Percentiles rank a stretch among this genome's conserved stretches.
phyloP scores from a whole-genome alignment of 352 stramenopile species.

The Pythium rhizo-oryzae region DNA sequence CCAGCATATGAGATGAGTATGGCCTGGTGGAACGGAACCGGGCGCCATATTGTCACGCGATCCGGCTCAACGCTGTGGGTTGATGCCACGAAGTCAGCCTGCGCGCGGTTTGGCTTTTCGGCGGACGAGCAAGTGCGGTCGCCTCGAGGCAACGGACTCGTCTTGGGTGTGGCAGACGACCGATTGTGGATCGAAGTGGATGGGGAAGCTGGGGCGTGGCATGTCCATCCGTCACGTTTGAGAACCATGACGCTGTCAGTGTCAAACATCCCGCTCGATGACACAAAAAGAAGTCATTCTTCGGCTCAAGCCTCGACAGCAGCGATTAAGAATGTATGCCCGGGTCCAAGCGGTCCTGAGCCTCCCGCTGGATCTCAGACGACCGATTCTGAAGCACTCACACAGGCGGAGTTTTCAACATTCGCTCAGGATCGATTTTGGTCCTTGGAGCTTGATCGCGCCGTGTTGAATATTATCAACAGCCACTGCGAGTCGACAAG shows the following conservation, averaged over 20 bases:
- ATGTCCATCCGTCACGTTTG: conserved; percentile 73
- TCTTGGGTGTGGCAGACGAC: conserved; percentile 61
- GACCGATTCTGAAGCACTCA: background rate
- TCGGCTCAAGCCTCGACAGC: too few species aligned
- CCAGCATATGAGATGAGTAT: conserved; percentile 56
- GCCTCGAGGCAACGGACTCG: conserved; percentile 64
- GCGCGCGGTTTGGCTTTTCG: conserved; percentile 50
- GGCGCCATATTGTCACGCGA: conserved; percentile 61
- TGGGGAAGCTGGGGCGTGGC: conserved; percentile 75
- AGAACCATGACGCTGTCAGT: conserved; percentile 39
- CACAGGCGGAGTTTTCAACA: conserved; percentile 6
- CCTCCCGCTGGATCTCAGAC: too few species aligned
- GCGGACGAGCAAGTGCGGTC: conserved; percentile 68
- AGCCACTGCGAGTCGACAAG: conserved; percentile 56
- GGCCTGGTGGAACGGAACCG: conserved; percentile 53
- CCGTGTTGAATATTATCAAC: conserved; percentile 50
- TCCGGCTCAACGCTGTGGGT: conserved; percentile 71
- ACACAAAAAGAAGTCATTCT: too few species aligned
- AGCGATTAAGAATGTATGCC: too few species aligned
- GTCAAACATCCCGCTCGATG: background rate
- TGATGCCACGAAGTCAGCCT: conserved; percentile 46
- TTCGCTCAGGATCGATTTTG: conserved; percentile 42
- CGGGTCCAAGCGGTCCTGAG: too few species aligned
- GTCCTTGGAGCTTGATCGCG: conserved; percentile 43
- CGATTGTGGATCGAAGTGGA: conserved; percentile 86